Evolutionary conservation across 495 filamentous ascomycete species (phyloP).

Genomic region (Penicillium paxilli): DNA sequence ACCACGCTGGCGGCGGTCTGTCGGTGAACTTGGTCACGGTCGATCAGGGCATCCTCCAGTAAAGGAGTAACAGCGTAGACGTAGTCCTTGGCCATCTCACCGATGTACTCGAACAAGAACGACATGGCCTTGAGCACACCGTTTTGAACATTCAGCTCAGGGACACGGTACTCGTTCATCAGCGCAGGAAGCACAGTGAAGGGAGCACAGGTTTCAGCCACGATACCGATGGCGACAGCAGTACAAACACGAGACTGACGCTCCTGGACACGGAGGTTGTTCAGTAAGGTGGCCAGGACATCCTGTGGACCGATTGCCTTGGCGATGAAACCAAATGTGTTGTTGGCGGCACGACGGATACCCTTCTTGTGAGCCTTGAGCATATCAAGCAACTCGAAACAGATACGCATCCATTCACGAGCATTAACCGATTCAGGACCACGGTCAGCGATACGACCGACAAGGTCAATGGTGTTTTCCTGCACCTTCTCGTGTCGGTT

Average conservation of each 20-base stretch:
- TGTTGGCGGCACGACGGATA: conserved; percentile 97
- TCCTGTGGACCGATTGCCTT: conserved; percentile 99
- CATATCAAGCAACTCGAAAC: conserved; percentile 99
- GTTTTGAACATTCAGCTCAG: conserved; percentile 98
- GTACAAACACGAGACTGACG: conserved; percentile 98
- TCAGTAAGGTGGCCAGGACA: conserved; percentile 91
- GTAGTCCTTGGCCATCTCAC: conserved; percentile 99
- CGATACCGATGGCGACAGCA: conserved; percentile 97
- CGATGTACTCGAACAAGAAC: conserved; percentile 99
- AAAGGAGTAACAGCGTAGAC: conserved; percentile 98
- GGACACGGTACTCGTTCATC: conserved; percentile 99
- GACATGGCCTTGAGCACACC: conserved; percentile 96
- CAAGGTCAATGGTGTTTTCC: conserved; percentile 99
- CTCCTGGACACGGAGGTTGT: conserved; percentile 96
- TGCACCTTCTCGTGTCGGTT: conserved; percentile 99
- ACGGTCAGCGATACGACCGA: conserved; percentile 96
- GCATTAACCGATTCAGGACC: conserved; percentile 95
- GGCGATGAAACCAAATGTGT: conserved; percentile 99
- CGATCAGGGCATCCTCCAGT: conserved; percentile 95
- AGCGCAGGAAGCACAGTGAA: conserved; percentile 98
- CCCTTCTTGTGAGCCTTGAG: conserved; percentile 99
- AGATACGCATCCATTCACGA: conserved; percentile 99
- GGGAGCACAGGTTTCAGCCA: conserved; percentile 99
- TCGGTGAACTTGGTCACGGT: conserved; percentile 96
- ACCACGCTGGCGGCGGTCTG: conserved; percentile 96